A percentile compares a stretch with the other conserved stretches of the same genome.
phyloP scores from a whole-genome alignment of 2,329 filamentous ascomycete species.

The Colletotrichum sp. region DNA sequence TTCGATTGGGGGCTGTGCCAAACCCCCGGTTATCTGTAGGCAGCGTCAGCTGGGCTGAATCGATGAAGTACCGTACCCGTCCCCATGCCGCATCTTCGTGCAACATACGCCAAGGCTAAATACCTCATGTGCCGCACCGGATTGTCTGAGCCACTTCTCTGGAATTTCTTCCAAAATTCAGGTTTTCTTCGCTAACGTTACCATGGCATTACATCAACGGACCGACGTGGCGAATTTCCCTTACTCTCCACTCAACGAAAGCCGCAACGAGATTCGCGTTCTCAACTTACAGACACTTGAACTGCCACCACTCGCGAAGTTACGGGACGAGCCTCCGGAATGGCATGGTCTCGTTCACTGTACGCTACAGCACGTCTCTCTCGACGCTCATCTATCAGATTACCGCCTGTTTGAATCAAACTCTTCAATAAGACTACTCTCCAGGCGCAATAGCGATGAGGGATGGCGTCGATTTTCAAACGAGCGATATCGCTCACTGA shows the following conservation, averaged over 20 bases:
- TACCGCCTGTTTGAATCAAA: not conserved
- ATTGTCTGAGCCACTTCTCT: not conserved
- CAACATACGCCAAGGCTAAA: not conserved
- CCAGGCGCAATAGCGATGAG: slow-evolving; percentile 2
- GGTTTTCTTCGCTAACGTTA: not conserved
- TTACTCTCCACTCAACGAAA: not conserved
- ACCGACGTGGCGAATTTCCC: not conserved
- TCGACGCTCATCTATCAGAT: not conserved
- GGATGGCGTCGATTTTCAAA: slow-evolving; percentile 6
- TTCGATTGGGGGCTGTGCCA: not conserved
- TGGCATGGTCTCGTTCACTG: slow-evolving; percentile 12
- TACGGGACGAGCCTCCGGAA: slow-evolving; percentile 2
- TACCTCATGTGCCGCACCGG: not conserved
- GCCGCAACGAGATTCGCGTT: slow-evolving; percentile 3
- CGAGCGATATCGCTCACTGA: not conserved
- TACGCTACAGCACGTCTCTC: slow-evolving; percentile 1
- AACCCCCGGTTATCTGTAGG: not conserved
- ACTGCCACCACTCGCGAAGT: not conserved
- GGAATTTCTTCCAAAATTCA: not conserved
- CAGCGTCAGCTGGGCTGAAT: not conserved
- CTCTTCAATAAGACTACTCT: not conserved
- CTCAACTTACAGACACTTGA: slow-evolving; percentile 3
- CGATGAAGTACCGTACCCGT: not conserved
- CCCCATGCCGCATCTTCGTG: not conserved
- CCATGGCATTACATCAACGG: not conserved